Evolutionary conservation across 371 early-diverging fungal species (phyloP), one percentile per base, ranked within the genome.

Genomic region (Syncephalastrum sp.): DNA sequence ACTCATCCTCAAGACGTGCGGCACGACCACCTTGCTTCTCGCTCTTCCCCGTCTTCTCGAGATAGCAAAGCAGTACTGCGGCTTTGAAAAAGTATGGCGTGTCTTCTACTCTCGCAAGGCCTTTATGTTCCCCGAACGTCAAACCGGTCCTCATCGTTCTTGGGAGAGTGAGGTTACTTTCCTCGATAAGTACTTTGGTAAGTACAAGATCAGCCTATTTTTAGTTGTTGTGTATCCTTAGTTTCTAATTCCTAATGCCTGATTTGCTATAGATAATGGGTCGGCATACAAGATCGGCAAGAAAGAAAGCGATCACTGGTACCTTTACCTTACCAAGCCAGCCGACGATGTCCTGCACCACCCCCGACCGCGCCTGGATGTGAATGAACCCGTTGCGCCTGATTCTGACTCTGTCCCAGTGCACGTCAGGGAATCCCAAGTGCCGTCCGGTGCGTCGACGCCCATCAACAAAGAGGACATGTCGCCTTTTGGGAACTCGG

Each of bases 1-100:
- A 60, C 64, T 97, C 44, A 92, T 97, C 53, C 78, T 97, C 60
- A 97, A 97, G 78, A 97, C 98, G 5, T 97, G 98, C 76, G 98
- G 98, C 25, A 96, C 96, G 4, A 96, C 98, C 17, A 96, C 95
- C 0, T 77, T 96, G 33, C 75, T 97, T 63, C 77, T 88, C 59
- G 91, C 95, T 23, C 65, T 97, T 44, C 89, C 92, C 44, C 81
- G 86, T 46, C 84, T 97, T 42, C 69, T 96, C 44, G 86, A 90
- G 54, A 87, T 94, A 65, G 96, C 94, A n/a, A 70, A 77, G 42
- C 72, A 79, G 47, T 81, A 77, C 59, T 86, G 86, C 62, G 86
- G 86, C 14, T 79, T 89, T 43, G 77, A 84, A 64, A 85, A 88
- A 59, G 79, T 92, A 38, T 88, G 86, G 79, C 86, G 93, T 45